phyloP scores from a whole-genome alignment of 148 eudicot species.

The Selenicereus undatus region DNA sequence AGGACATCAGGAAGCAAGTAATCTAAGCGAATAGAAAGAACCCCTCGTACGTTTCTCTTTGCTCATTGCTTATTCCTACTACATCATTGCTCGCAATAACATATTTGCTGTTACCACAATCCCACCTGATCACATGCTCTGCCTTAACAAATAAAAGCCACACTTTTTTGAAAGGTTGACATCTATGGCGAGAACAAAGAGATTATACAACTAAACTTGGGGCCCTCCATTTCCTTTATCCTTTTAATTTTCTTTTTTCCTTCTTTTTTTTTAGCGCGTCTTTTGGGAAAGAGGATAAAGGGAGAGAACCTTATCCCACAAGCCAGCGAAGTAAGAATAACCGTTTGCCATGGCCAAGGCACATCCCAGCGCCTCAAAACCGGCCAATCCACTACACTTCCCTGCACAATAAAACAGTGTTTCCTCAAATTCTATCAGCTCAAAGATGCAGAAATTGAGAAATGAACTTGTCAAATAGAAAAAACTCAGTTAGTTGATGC shows the following conservation, averaged over 20 bases:
- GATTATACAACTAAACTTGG: too few species aligned
- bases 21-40: too few species aligned
- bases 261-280: background rate
- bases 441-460: background rate
- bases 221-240: too few species aligned
- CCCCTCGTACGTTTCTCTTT: too few species aligned
- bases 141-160: too few species aligned
- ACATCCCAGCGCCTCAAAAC: slow-evolving; percentile 86
- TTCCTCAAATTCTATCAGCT: background rate
- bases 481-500: background rate
- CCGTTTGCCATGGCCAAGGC: slow-evolving; percentile 99
- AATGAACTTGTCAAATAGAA: background rate
- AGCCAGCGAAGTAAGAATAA: slow-evolving; percentile 81
- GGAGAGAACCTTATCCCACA: slow-evolving; percentile 78
- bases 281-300: background rate
- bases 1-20: too few species aligned
- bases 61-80: background rate
- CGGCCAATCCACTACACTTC: slow-evolving; percentile 41
- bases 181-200: background rate
- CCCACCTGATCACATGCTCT: too few species aligned
- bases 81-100: too few species aligned
- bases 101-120: too few species aligned
- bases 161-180: background rate
- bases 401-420: slow-evolving; percentile 15
- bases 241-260: too few species aligned